Percentiles rank a stretch among this genome's conserved stretches.
Conservation (phyloP, 2,329 filamentous ascomycete species). For the Pseudogymnoascus destructans region DNA sequence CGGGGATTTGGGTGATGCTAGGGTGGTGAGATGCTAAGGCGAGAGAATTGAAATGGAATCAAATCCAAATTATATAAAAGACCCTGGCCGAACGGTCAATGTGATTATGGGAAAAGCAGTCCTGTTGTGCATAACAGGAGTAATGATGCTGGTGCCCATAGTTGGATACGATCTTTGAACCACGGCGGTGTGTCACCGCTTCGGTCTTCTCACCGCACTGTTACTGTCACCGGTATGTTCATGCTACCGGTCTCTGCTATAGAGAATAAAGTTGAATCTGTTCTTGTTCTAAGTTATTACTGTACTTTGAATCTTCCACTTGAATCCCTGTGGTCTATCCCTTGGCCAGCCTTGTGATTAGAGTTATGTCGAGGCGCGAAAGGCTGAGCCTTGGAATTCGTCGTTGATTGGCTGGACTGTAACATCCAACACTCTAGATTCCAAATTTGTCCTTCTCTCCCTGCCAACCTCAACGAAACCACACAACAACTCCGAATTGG, state of each 20-base stretch:
- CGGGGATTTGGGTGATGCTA: background rate
- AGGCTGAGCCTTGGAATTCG: background rate
- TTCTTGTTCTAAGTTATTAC: background rate
- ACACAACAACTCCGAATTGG: background rate
- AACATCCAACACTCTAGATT: background rate
- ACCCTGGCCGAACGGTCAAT: background rate
- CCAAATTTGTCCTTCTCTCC: conserved; percentile 5
- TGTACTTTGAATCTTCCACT: background rate
- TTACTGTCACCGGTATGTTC: background rate
- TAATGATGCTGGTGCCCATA: too few relatives aligned
- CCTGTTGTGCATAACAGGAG: too few relatives aligned
- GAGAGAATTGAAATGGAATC: background rate
- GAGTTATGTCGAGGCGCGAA: conserved; percentile 2
- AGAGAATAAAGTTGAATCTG: background rate
- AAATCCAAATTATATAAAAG: background rate
- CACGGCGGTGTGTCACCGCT: too few relatives aligned
- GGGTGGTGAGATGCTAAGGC: background rate
- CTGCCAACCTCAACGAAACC: background rate
- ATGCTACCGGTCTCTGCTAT: background rate
- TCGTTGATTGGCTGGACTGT: background rate
- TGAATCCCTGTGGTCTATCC: background rate
- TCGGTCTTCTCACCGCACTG: background rate
- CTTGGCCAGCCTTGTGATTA: background rate
- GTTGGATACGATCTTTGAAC: too few relatives aligned
- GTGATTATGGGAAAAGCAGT: background rate